Evolutionary conservation across 345 rosid species (phyloP).

Genomic region (Salix koriyanagi): DNA sequence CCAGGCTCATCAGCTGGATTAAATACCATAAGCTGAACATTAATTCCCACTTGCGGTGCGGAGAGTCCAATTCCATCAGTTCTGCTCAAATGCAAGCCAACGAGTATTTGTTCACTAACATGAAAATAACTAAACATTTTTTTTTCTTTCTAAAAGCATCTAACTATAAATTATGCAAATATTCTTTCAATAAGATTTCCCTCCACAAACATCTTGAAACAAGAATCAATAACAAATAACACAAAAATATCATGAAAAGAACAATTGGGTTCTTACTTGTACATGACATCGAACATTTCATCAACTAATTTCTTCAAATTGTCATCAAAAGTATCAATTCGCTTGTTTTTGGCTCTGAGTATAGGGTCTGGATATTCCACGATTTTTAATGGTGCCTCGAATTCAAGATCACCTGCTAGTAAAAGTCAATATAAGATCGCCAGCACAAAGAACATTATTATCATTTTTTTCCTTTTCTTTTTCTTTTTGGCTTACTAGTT

Average conservation of each 20-base stretch:
- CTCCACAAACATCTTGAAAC: too few species aligned
- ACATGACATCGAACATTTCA: conserved; percentile 93
- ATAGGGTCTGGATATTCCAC: conserved; percentile 87
- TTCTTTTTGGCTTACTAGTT: background rate
- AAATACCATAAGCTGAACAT: conserved; percentile 90
- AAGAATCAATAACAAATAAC: too few species aligned
- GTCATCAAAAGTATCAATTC: conserved; percentile 64
- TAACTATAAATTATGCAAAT: background rate
- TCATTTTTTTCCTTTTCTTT: background rate
- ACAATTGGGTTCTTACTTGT: conserved; percentile 53
- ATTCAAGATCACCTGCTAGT: conserved; percentile 62
- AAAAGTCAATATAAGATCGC: background rate
- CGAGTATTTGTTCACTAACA: conserved; percentile 23
- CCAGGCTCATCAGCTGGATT: conserved; percentile 71
- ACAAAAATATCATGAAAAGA: background rate
- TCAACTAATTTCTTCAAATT: conserved; percentile 69
- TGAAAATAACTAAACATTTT: conserved; percentile 5
- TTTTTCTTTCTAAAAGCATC: conserved; percentile 14
- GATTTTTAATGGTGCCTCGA: conserved; percentile 66
- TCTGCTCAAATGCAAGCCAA: conserved; percentile 52
- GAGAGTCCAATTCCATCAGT: conserved; percentile 96
- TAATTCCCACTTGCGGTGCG: conserved; percentile 93
- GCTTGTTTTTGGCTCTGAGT: conserved; percentile 69
- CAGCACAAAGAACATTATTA: background rate
- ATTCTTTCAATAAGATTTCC: background rate